Conservation (phyloP, 2,329 filamentous ascomycete genomes). For the Fusarium subglutinans region DNA sequence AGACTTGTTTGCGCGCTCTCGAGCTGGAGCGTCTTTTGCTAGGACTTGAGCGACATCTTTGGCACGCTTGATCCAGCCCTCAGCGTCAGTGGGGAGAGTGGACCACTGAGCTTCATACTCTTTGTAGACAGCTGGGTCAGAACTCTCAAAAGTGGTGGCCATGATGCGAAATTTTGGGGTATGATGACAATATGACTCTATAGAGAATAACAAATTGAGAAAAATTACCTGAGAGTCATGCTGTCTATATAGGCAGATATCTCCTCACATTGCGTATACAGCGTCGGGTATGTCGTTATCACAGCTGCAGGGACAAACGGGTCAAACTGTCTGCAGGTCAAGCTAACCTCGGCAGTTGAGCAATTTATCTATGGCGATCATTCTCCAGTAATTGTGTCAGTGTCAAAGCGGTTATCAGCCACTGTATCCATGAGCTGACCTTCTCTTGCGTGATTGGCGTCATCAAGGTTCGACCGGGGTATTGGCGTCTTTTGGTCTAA, state of each 20-base stretch:
- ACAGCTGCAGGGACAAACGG: background rate
- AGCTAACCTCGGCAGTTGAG: background rate
- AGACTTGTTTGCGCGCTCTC: constrained; percentile 52
- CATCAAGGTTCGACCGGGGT: background rate
- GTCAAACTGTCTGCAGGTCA: background rate
- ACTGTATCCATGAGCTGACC: background rate
- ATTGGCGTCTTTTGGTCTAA: background rate
- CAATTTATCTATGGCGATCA: background rate
- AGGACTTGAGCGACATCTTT: background rate
- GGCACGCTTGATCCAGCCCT: constrained; percentile 50
- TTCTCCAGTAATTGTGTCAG: background rate
- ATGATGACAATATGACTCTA: background rate
- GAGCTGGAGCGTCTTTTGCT: constrained; percentile 34
- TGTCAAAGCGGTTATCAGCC: background rate
- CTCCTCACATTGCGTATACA: background rate
- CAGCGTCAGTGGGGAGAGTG: constrained; percentile 42
- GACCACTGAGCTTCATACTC: constrained; percentile 51
- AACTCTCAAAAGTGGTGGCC: constrained; percentile 27
- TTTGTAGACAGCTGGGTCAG: constrained; percentile 51
- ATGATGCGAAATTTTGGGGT: background rate
- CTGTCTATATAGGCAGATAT: background rate
- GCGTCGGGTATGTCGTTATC: background rate
- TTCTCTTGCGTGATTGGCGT: background rate
- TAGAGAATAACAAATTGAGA: fast-evolving
- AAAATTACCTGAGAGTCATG: fast-evolving